Base-by-base conservation (phyloP, 371 early-diverging fungal species). In the Blakeslea trispora region DNA sequence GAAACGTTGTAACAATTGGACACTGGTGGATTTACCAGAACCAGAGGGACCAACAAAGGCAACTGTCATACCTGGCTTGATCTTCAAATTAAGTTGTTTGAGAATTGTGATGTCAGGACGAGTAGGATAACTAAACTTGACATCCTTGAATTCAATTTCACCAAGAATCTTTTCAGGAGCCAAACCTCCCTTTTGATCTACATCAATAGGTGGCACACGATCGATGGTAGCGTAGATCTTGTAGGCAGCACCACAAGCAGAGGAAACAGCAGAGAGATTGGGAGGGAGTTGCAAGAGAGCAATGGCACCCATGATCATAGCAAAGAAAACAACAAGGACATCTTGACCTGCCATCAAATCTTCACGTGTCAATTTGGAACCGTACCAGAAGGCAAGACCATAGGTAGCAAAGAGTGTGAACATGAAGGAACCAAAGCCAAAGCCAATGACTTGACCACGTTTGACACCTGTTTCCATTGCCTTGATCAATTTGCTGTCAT, bases 1-100 rank as follows among this genome's bases (percentile, higher is more conserved):
- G 72, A 96, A 95, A 49, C 98, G 91, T 68, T 93, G 90, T 31
- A 95, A 51, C 23, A 97, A 84, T 46, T 88, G 87, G 44, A 97
- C 78, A 37, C 90, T 87, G 21, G 98, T 96, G 14, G 93, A 92
- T 67, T 94, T 94, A 42, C 97, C 96, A 32, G 54, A 54, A 15
- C 97, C 96, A 32, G 92, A 91, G 37, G 82, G 80, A 39, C 91
- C 92, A 15, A 91, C 92, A 46, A 92, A 74, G 3, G 91, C 93
- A 11, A 89, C 83, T 17, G 87, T 91, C 58, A 84, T 75, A 24
- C 92, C 93, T 5, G 96, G 83, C 40, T 77, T 61, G 41, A 92
- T 77, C 5, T 64, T 77, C 21, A 93, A 66, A 52, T 68, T 78
- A 42, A 91, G 63, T 18, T 72, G 67, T 40, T 85, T 74, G 24